Conservation (phyloP, 176 grass and related monocot species). For the Musa schizocarpa region DNA sequence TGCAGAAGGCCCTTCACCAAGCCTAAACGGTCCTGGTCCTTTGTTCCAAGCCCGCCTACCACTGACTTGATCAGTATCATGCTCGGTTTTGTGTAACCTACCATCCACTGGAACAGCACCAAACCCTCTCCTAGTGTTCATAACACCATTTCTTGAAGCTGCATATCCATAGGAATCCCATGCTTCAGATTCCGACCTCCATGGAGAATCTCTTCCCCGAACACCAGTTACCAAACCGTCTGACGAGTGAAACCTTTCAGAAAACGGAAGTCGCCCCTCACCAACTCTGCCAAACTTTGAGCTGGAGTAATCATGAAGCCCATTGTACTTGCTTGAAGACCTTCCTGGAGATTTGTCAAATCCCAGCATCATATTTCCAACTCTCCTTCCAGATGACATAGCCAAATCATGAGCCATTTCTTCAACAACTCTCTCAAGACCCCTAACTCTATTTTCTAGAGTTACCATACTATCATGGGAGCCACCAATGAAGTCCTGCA, state of each 20-base stretch:
- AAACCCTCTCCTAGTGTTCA: conserved; percentile 55
- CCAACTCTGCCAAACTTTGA: conserved; percentile 65
- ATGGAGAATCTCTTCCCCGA: conserved; percentile 46
- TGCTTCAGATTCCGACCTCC: conserved; percentile 76
- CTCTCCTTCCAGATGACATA: conserved; percentile 64
- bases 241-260: conserved; percentile 58
- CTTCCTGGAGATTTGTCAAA: conserved; percentile 71
- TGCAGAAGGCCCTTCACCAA: conserved; percentile 93
- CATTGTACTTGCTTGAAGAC: conserved; percentile 71
- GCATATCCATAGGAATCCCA: conserved; percentile 63
- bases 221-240: conserved; percentile 43
- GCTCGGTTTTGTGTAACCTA: conserved; percentile 40
- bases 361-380: conserved; percentile 45
- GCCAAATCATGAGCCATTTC: conserved; percentile 83
- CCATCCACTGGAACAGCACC: conserved; percentile 50
- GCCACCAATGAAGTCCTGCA: conserved; percentile 96
- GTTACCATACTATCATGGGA: conserved; percentile 96
- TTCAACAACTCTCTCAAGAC: conserved; percentile 91
- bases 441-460: conserved; percentile 81
- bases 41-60: conserved; percentile 75
- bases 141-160: conserved; percentile 37
- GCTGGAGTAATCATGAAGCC: conserved; percentile 64
- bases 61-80: conserved; percentile 36
- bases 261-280: too few species aligned
- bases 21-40: conserved; percentile 61